A percentile compares a stretch with the other conserved stretches of the same genome.
Conservation (phyloP, 1,139 yeast genomes). For the Blastobotrys indianensis region DNA sequence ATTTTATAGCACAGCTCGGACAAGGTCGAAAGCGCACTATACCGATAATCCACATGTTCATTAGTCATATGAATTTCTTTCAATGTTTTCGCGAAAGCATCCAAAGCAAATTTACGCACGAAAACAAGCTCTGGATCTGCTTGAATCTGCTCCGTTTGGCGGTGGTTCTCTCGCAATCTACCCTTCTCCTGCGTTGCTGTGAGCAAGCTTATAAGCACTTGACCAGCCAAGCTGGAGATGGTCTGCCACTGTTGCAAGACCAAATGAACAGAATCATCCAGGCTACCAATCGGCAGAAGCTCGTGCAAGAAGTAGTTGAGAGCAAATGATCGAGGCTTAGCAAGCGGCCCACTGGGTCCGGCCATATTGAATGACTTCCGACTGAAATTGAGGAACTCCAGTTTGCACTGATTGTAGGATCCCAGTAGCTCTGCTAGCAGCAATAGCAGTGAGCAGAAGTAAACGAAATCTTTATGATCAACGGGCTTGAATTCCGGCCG, state of each 20-base stretch:
- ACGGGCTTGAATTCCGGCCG: slow-evolving; percentile 23
- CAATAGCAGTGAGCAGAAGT: slow-evolving; percentile 64
- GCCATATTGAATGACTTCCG: slow-evolving; percentile 41
- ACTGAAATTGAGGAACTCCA: slow-evolving; percentile 74
- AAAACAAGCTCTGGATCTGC: slow-evolving; percentile 66
- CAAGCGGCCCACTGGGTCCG: slow-evolving; percentile 9
- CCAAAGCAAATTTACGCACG: slow-evolving; percentile 69
- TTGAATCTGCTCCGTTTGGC: slow-evolving; percentile 22
- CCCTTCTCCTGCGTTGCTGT: slow-evolving; percentile 50
- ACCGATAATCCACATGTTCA: slow-evolving; percentile 38
- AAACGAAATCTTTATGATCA: slow-evolving; percentile 49
- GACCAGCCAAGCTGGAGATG: slow-evolving; percentile 47
- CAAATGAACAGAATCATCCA: slow-evolving; percentile 23
- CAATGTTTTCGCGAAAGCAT: slow-evolving; percentile 57
- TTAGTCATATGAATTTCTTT: slow-evolving; percentile 42
- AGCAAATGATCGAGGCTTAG: slow-evolving; percentile 70
- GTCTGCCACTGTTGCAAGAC: slow-evolving; percentile 31
- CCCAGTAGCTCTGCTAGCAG: slow-evolving; percentile 64
- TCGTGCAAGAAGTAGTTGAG: slow-evolving; percentile 73
- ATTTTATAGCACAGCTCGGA: slow-evolving; percentile 42
- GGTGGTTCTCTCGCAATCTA: slow-evolving; percentile 24
- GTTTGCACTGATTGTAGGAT: slow-evolving; percentile 74
- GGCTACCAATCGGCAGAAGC: slow-evolving; percentile 52
- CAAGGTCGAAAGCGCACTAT: slow-evolving; percentile 52
- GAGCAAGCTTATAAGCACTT: slow-evolving; percentile 38